Base-by-base conservation (phyloP, 768 basidiomycete species). In the Russula brevipes region DNA sequence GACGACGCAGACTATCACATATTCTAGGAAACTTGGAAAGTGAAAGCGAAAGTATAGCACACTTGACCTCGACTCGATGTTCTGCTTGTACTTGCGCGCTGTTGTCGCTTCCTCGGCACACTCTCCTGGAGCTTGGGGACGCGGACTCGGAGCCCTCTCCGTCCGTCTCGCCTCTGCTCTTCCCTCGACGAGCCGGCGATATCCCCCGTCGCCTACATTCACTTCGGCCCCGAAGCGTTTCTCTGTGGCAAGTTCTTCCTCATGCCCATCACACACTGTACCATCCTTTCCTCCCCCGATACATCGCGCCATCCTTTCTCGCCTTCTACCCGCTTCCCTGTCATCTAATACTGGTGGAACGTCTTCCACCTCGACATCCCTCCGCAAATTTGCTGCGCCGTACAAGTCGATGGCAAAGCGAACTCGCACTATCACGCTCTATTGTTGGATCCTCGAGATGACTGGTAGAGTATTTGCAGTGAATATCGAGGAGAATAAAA, bases 361-460 rank as follows among this genome's bases (percentile, higher is more conserved):
- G 50, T 78, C 77, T 52, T 73, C 80, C 11, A 86, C 78, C 47
- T 73, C 79, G 10, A 86, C 89, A 0, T 91, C 88, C 1, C 81
- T 93, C 63, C 78, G 80, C 65, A 90, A 91, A 72, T 85, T 98
- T 39, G 68, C 88, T 12, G 76, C 86, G 0, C 83, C 24, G 24
- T 24, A 24, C 24, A 24, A 24, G 24, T 24, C 1, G 24, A 24
- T 24, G 24, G 24, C 24, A 24, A 24, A 24, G 24, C 24, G 24
- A 24, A 24, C 24, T 24, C 24, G 24, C 24, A 24, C 24, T 24
- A 24, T 24, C 24, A 24, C 24, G 24, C 24, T 24, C 24, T 24
- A 24, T 24, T 24, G 24, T 24, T 24, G 24, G 24, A 24, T 24
- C 24, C 24, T 24, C 24, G 24, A 24, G 24, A 24, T 24, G 24